Evolutionary conservation across 345 rosid species (phyloP).

Genomic region (Schrenkiella parvula): DNA sequence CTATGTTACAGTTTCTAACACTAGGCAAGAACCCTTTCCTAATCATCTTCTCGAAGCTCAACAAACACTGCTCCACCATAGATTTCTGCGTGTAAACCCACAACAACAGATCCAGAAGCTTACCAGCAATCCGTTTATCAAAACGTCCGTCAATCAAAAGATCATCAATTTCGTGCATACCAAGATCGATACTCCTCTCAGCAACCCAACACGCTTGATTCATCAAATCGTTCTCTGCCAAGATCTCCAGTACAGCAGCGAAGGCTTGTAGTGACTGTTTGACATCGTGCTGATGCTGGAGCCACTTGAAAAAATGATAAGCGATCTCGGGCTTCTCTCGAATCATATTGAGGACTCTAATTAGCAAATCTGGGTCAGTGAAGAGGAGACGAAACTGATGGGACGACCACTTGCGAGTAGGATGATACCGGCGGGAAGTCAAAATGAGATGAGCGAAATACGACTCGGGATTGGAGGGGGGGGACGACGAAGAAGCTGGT

Average conservation of each 20-base stretch:
- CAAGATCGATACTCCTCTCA: conserved; percentile 40
- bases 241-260: conserved; percentile 50
- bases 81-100: conserved; percentile 48
- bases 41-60: conserved; percentile 54
- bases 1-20: conserved; percentile 57
- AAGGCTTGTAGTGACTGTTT: conserved; percentile 39
- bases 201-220: conserved; percentile 48
- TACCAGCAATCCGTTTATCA: conserved; percentile 30
- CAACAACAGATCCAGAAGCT: conserved; percentile 53
- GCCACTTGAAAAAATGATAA: conserved; percentile 55
- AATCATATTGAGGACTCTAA: conserved; percentile 44
- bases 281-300: conserved; percentile 46
- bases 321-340: conserved; percentile 52
- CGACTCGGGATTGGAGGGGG: conserved; percentile 22
- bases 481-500: conserved; percentile 8
- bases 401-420: conserved; percentile 43
- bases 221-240: conserved; percentile 48
- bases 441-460: conserved; percentile 48
- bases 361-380: conserved; percentile 47
- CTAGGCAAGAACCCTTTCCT: conserved; percentile 50
- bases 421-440: conserved; percentile 34
- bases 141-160: conserved; percentile 38
- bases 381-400: conserved; percentile 40
- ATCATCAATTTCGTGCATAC: conserved; percentile 53
- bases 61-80: conserved; percentile 51